Base-by-base conservation (phyloP, 108 stramenopile genomes). In the Chaetoceros muelleri region DNA sequence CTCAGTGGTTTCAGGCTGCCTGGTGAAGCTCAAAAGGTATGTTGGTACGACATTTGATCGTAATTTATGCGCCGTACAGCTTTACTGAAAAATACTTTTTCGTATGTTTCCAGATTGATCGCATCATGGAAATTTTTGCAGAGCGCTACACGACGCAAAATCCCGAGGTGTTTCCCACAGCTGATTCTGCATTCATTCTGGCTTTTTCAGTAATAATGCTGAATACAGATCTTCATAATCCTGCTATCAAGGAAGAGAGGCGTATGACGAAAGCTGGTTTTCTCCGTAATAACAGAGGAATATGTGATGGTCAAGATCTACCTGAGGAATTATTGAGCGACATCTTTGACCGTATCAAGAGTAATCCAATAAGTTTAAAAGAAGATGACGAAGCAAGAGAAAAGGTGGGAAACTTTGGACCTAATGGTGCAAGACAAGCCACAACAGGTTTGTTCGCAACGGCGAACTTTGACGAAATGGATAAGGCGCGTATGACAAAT, bases 151-250 rank as follows among this genome's bases (percentile, higher is more conserved):
- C 78, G 28, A 68, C 71, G 40, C 92, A 95, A 60, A 95, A 95
- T 68, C 71, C 77, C 3, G 63, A 54, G 26, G 81, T 80, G 10
- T 98, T 99, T 62, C 94, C 98, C 2, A 78, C 73, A 22, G 94
- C 96, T 5, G 98, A 99, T 68, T 82, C 83, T 29, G 98, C 96
- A 0, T 99, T 97, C 62, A 94, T 99, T 30, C 86, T 99, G 18
- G 90, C 96, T 20, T 99, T 97, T 85, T 91, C 93, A 7, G 87
- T 96, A 57, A 99, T 99, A 74, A 99, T 99, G 98, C 79, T 99
- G 53, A 94, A 97, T 59, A 99, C 98, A 18, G 95, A 97, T 63
- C 74, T 97, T 3, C 98, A 99, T 79, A 99, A 97, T 60, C 98
- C 98, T 20, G 90, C 92, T 28, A 93, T 99, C 48, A 86, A 82